Evolutionary conservation across 495 filamentous ascomycete genomes (phyloP), one percentile per base, ranked within the genome.

Genomic region (Annulohypoxylon stygium): DNA sequence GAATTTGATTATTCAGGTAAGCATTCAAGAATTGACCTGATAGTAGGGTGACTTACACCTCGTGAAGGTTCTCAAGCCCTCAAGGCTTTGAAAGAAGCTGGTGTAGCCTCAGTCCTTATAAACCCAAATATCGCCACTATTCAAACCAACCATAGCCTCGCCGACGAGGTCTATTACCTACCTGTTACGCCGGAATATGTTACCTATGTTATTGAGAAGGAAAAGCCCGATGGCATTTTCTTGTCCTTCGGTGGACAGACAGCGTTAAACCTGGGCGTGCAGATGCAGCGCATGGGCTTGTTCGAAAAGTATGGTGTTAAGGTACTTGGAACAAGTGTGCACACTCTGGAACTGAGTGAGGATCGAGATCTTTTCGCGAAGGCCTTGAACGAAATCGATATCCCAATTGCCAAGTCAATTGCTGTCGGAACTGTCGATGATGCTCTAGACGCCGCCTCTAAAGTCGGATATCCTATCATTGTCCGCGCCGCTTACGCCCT

Each of bases 121-220:
- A 99, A 99, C 81, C 96, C 96, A 55, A 99, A 99, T 81, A 98
- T 99, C 80, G 96, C 96, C 59, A 99, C 96, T 63, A 97, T 99
- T 72, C 96, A 99, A 83, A 99, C 96, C 20, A 97, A 95, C 74
- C 96, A 97, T 84, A 89, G 89, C 75, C 89, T 99, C 73, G 94
- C 94, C 62, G 96, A 99, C 81, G 97, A 99, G 86, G 93, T 99
- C 66, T 99, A 98, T 85, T 99, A 98, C 85, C 89, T 99, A 20
- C 96, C 96, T 20, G 94, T 99, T 76, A 98, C 93, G 37, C 91
- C 93, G 25, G 95, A 98, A 71, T 98, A 97, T 77, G 94, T 99
- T 71, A 90, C 93, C 75, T 97, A 97, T 81, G 93, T 99, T 67
- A 99, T 99, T 82, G 92, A 95, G 86, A 90, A 91, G 75, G 96